phyloP scores from a whole-genome alignment of 495 filamentous ascomycete species.

The Oleoguttula mirabilis region DNA sequence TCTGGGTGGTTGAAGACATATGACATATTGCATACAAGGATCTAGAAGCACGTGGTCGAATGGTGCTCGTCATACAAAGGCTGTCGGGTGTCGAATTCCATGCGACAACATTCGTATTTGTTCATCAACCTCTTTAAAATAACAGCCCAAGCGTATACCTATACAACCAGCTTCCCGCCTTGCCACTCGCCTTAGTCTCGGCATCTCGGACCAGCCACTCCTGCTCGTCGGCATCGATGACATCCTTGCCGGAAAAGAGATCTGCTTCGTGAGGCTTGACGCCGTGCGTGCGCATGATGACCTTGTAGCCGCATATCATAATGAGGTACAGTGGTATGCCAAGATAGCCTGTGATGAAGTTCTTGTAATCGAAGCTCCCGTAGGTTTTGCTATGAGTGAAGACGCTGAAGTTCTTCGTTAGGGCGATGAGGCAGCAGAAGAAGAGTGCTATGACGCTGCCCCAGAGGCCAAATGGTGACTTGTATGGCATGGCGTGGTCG shows the following conservation, averaged over 20 bases:
- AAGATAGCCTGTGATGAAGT: constrained; percentile 59
- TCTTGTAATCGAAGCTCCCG: constrained; percentile 29
- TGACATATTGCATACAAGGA: no score
- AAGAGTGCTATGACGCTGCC: constrained; percentile 7
- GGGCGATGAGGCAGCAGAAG: constrained; percentile 20
- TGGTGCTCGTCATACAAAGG: no score
- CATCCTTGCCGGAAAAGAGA: constrained; percentile 9
- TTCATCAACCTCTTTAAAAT: constrained; percentile 39
- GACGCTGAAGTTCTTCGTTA: constrained; percentile 30
- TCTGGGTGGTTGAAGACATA: no score
- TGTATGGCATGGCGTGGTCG: constrained; percentile 30
- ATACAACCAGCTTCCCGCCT: constrained; percentile 45
- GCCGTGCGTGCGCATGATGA: constrained; percentile 35
- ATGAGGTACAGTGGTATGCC: constrained; percentile 69
- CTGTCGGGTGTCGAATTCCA: no score
- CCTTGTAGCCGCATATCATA: constrained; percentile 46
- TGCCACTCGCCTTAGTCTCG: constrained; percentile 30
- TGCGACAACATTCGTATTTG: no score
- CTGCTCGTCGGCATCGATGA: constrained; percentile 37
- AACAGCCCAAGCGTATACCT: constrained; percentile 52
- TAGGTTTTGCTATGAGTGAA: constrained; percentile 35
- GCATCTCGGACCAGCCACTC: constrained; percentile 50
- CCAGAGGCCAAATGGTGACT: constrained; percentile 19
- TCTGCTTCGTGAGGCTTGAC: constrained; percentile 4
- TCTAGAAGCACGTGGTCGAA: no score